Conservation (phyloP, 805 yeast genomes). For the Nakazawaea populi region DNA sequence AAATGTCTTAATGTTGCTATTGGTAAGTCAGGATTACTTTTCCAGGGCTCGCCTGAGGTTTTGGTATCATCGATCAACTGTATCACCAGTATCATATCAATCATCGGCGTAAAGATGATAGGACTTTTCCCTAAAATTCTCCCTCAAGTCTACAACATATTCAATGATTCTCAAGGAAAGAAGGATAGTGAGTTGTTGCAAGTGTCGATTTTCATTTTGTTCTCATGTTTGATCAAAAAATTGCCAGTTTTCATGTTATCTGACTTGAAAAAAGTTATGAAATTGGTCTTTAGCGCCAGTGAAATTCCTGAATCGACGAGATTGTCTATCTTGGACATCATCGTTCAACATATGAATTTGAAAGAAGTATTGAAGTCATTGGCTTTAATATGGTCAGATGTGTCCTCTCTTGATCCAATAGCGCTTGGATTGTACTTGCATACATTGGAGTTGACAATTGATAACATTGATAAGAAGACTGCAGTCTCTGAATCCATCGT, state of each 20-base stretch:
- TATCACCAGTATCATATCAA: slow-evolving; percentile 61
- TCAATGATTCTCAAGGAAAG: slow-evolving; percentile 33
- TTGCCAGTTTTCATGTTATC: slow-evolving; percentile 82
- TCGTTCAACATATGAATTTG: slow-evolving; percentile 64
- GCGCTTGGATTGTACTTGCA: slow-evolving; percentile 69
- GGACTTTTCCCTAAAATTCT: slow-evolving; percentile 82
- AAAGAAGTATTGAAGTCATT: slow-evolving; percentile 57
- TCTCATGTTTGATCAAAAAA: slow-evolving; percentile 71
- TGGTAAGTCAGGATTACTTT: slow-evolving; percentile 49
- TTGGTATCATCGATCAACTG: slow-evolving; percentile 69
- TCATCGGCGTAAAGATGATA: slow-evolving; percentile 80
- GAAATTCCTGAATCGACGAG: slow-evolving; percentile 55
- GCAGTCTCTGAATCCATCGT: slow-evolving; percentile 65
- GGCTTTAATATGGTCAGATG: slow-evolving; percentile 54
- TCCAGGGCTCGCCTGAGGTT: slow-evolving; percentile 45
- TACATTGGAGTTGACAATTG: slow-evolving; percentile 60
- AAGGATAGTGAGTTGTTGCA: slow-evolving; percentile 36
- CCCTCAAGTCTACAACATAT: slow-evolving; percentile 63
- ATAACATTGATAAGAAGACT: slow-evolving; percentile 62
- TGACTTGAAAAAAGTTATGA: slow-evolving; percentile 56
- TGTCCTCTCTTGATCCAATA: slow-evolving; percentile 29
- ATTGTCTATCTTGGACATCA: slow-evolving; percentile 52
- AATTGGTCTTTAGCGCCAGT: slow-evolving; percentile 49
- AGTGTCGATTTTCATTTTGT: slow-evolving; percentile 62
- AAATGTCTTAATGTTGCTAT: slow-evolving; percentile 44